Percentiles rank a stretch among this genome's conserved stretches.
Evolutionary conservation across 2,329 filamentous ascomycete species (phyloP).

Genomic region (Neofusicoccum sp.): DNA sequence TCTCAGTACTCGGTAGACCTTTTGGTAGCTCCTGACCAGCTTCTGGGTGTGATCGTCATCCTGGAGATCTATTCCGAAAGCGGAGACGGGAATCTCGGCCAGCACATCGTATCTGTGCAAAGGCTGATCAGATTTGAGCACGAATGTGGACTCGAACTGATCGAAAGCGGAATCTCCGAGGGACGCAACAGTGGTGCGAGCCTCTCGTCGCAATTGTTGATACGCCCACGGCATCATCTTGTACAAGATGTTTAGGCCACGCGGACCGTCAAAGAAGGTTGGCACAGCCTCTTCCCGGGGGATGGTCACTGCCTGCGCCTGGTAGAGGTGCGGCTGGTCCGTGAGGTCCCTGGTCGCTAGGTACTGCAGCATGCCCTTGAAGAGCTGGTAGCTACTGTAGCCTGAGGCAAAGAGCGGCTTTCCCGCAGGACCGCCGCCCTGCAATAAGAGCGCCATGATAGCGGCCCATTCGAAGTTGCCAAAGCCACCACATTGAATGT

Average conservation of each 20-base stretch:
- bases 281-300: constrained; percentile 54
- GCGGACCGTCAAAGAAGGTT: constrained; percentile 72
- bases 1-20: constrained; percentile 63
- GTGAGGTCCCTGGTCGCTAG: constrained; percentile 70
- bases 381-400: constrained; percentile 87
- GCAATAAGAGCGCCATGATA: constrained; percentile 76
- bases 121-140: constrained; percentile 56
- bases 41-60: constrained; percentile 29
- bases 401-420: constrained; percentile 71
- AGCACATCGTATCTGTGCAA: constrained; percentile 57
- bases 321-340: constrained; percentile 61
- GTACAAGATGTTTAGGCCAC: constrained; percentile 78
- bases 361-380: constrained; percentile 92
- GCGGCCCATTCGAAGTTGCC: constrained; percentile 88
- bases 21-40: constrained; percentile 46
- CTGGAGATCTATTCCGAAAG: constrained; percentile 27
- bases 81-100: constrained; percentile 39
- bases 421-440: constrained; percentile 71
- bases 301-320: constrained; percentile 36
- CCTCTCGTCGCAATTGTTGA: constrained; percentile 68
- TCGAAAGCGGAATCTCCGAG: constrained; percentile 72
- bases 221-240: constrained; percentile 92
- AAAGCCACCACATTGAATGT: constrained; percentile 75
- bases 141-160: constrained; percentile 84
- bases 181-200: constrained; percentile 69